Evolutionary conservation across 352 stramenopile genomes (phyloP), one percentile per base, ranked within the genome.

Genomic region (Globisporangium takayamanum): DNA sequence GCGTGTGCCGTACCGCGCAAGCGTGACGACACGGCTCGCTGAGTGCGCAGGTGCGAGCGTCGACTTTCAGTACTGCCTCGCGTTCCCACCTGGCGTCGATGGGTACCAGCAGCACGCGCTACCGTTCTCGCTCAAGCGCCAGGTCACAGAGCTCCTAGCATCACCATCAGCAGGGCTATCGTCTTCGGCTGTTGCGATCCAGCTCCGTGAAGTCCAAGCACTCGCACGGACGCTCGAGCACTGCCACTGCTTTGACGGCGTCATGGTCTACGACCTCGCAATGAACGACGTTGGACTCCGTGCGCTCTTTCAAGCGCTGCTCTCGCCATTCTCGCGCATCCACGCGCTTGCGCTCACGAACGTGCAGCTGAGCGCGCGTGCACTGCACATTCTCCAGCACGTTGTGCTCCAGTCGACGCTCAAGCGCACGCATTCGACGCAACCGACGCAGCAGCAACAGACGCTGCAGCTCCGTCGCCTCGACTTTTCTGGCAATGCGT

Each of bases 401-500:
- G 68, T 84, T 0, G 72, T 84, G 10, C 63, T 86, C 5, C 72
- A 85, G 52, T 83, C 76, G 1, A 78, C 69, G 15, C 81, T 88
- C 50, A 74, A 79, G 22, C 60, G 60, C 56, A 14, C 5, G 15
- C 28, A 3, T 5, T 1, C 28, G 28, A 33, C 28, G 28, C 36
- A 49, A 15, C 28, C 28, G 28, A 33, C 28, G 28, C 36, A 49
- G 18, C 20, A 58, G 28, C 46, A 65, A 14, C 57, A 60, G 22
- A 47, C 47, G 5, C n/a, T 75, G 8, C 62, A 62, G 15, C 65
- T 92, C 14, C 65, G 70, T 3, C 67, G 66, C 1, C 53, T 89
- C 5, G 73, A 92, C 33, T 61, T 90, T 18, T 92, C 83, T 36
- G 87, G 86, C 60, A 90, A 92, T 46, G 28, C 51, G 5, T 83